A percentile compares a stretch with the other conserved stretches of the same genome.
Conservation (phyloP, 257 asterid species). For the Asclepias syriaca region DNA sequence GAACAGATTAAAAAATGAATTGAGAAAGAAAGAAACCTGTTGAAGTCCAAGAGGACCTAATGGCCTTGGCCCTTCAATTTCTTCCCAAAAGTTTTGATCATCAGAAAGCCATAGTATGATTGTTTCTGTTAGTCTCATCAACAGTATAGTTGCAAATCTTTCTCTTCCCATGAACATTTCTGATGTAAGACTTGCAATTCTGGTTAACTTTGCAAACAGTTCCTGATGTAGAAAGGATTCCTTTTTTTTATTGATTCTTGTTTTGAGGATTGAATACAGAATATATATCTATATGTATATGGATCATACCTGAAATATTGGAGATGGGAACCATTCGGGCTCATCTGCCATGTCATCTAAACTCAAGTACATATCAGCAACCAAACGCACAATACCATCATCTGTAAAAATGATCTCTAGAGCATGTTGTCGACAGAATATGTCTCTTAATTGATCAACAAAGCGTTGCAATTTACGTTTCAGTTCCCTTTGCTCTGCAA, state of each 20-base stretch:
- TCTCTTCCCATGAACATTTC: slow-evolving; percentile 83
- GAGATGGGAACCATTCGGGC: slow-evolving; percentile 95
- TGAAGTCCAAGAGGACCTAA: slow-evolving; percentile 89
- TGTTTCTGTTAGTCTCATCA: slow-evolving; percentile 94
- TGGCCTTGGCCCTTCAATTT: slow-evolving; percentile 60
- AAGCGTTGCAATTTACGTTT: slow-evolving; percentile 62
- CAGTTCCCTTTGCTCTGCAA: slow-evolving; percentile 74
- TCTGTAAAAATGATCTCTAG: slow-evolving; percentile 79
- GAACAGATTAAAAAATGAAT: no score
- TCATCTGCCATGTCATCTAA: slow-evolving; percentile 55
- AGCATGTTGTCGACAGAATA: slow-evolving; percentile 86
- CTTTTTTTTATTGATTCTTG: no score
- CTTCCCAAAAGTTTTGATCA: slow-evolving; percentile 93
- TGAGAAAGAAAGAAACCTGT: slow-evolving; percentile 41
- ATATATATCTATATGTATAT: neutral
- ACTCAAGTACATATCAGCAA: slow-evolving; percentile 69
- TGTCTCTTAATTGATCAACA: slow-evolving; percentile 82
- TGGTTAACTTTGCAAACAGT: slow-evolving; percentile 58
- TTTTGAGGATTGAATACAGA: neutral
- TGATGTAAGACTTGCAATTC: slow-evolving; percentile 57
- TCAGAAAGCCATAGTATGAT: slow-evolving; percentile 89
- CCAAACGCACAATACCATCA: slow-evolving; percentile 71
- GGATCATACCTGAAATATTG: slow-evolving; percentile 58
- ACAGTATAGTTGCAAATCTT: slow-evolving; percentile 73
- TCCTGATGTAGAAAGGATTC: slow-evolving; percentile 36